A percentile compares a stretch with the other conserved stretches of the same genome.
Evolutionary conservation across 176 grass and related monocot species (phyloP).

Genomic region (Canna indica): DNA sequence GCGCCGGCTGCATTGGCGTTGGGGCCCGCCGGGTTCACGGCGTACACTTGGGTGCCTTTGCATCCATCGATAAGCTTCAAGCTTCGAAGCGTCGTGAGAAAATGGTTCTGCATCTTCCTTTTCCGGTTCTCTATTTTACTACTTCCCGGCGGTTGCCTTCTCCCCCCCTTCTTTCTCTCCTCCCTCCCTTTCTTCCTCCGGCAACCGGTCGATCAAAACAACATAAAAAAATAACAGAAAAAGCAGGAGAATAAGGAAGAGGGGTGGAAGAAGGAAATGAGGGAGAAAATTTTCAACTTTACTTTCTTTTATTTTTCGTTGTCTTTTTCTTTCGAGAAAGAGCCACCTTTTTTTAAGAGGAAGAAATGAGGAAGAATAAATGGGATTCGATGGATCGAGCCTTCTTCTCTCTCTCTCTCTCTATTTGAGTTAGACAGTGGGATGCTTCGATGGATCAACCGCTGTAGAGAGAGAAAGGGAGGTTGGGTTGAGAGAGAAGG

Average conservation of each 20-base stretch:
- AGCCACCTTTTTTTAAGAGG: background rate
- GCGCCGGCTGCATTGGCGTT: constrained; percentile 1
- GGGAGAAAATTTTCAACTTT: background rate
- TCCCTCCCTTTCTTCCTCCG: background rate
- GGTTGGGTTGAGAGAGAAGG: background rate
- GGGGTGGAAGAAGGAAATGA: background rate
- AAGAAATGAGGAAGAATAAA: background rate
- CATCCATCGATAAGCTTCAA: constrained; percentile 88
- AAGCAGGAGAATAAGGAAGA: background rate
- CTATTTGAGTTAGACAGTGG: background rate
- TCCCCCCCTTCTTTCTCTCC: background rate
- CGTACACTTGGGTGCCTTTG: constrained; percentile 62
- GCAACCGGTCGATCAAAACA: background rate
- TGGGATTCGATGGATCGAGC: background rate
- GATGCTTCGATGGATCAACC: background rate
- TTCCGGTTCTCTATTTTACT: no score
- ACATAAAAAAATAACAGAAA: background rate
- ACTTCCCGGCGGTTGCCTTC: background rate
- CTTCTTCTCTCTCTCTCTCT: background rate
- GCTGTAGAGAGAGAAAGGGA: background rate
- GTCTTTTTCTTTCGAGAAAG: constrained; percentile 3
- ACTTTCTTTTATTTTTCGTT: background rate
- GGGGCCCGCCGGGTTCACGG: constrained; percentile 22
- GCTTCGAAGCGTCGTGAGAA: constrained; percentile 83
- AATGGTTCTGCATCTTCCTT: constrained; percentile 77